Evolutionary conservation across 352 stramenopile species (phyloP).

Genomic region (Pythium brassicae): DNA sequence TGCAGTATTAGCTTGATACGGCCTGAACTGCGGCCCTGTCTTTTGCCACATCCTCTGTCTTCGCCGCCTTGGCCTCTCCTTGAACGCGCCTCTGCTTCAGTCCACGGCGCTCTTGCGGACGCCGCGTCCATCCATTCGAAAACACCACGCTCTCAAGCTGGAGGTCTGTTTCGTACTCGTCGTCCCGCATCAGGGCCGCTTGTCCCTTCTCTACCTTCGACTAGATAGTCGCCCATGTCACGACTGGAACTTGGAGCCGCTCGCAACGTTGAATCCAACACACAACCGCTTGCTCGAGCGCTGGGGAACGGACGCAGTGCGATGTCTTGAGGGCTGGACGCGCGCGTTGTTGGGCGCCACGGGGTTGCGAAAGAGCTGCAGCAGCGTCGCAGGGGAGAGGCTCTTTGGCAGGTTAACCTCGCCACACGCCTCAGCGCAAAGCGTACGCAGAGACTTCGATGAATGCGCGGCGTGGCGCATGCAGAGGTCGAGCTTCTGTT

Average conservation of each 20-base stretch:
- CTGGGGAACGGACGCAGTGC: background rate
- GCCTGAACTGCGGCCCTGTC: background rate
- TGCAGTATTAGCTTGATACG: background rate
- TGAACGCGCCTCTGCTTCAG: background rate
- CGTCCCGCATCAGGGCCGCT: background rate
- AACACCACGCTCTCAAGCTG: background rate
- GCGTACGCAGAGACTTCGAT: background rate
- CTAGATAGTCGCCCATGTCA: background rate
- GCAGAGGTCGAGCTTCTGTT: background rate
- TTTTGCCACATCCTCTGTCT: background rate
- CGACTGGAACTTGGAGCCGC: background rate
- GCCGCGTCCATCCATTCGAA: background rate
- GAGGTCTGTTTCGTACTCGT: background rate
- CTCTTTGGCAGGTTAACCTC: background rate
- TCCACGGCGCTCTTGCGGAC: background rate
- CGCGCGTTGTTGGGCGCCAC: background rate
- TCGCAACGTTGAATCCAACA: background rate
- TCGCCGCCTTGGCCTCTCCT: background rate
- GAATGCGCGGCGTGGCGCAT: background rate
- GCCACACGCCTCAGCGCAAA: background rate
- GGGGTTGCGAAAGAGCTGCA: background rate
- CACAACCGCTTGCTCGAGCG: background rate
- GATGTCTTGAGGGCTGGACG: background rate
- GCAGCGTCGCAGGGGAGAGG: background rate
- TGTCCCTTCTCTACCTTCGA: background rate